Percentiles rank a stretch among this genome's conserved stretches.
Conservation (phyloP, 495 filamentous ascomycete genomes). For the Penicillium lagena region DNA sequence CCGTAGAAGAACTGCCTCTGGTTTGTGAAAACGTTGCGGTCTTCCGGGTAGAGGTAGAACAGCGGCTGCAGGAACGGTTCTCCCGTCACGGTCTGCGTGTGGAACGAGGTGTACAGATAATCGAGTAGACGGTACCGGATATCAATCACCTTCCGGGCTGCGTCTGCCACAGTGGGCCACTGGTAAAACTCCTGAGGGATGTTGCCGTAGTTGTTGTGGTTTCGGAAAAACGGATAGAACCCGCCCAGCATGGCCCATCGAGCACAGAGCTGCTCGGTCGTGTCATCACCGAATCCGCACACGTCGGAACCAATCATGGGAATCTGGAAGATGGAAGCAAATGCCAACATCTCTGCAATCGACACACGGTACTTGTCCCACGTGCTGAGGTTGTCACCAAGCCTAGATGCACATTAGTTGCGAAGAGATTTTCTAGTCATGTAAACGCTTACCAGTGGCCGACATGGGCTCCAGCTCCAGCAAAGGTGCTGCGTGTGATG, state of each 20-base stretch:
- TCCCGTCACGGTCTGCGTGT: conserved; percentile 55
- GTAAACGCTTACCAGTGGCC: conserved; percentile 62
- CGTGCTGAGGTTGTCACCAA: conserved; percentile 71
- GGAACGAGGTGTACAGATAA: conserved; percentile 72
- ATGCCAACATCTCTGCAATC: conserved; percentile 65
- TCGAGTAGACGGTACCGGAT: conserved; percentile 72
- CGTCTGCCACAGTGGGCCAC: conserved; percentile 55
- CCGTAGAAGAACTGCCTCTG: conserved; percentile 70
- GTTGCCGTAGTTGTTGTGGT: conserved; percentile 54
- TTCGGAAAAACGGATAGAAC: conserved; percentile 78
- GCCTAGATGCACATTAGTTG: conserved; percentile 20
- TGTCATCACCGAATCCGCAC: conserved; percentile 68
- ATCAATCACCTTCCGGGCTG: conserved; percentile 64
- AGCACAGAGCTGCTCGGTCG: conserved; percentile 73
- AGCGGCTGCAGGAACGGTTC: conserved; percentile 59
- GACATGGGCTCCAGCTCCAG: conserved; percentile 69
- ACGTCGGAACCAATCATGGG: conserved; percentile 83
- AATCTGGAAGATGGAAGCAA: conserved; percentile 74
- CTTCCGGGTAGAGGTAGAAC: conserved; percentile 66
- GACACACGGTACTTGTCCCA: conserved; percentile 69
- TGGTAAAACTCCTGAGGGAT: conserved; percentile 74
- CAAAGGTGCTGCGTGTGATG: conserved; percentile 81
- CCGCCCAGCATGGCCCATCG: conserved; percentile 80
- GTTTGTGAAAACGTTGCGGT: conserved; percentile 50
- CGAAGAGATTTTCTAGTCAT: not conserved